Conservation (phyloP, 164 flowering plant genomes). For the Kalanchoe fedtschenkoi region DNA sequence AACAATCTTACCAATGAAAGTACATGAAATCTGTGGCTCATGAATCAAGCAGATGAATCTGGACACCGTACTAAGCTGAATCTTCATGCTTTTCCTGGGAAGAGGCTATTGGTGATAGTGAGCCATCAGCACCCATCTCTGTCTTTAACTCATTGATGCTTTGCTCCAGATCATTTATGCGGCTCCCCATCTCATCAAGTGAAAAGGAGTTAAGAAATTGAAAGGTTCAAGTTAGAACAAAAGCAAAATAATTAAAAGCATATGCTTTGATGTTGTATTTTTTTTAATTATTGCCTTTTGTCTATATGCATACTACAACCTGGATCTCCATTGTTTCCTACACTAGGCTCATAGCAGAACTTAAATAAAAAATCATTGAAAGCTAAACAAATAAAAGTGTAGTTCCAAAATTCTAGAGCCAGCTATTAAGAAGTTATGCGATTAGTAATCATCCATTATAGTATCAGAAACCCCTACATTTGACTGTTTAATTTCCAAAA, state of each 20-base stretch:
- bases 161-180: slow-evolving; percentile 76
- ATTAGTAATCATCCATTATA: background rate
- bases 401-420: background rate
- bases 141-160: slow-evolving; percentile 75
- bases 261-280: background rate
- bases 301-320: background rate
- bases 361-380: background rate
- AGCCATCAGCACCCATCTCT: slow-evolving; percentile 71
- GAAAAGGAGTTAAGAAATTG: slow-evolving; percentile 39
- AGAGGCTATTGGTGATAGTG: slow-evolving; percentile 48
- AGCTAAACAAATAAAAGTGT: background rate
- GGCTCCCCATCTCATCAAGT: slow-evolving; percentile 85
- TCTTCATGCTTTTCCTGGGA: slow-evolving; percentile 25
- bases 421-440: background rate
- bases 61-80: background rate
- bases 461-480: background rate
- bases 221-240: background rate
- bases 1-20: background rate
- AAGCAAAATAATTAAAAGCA: background rate
- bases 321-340: no score
- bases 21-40: background rate
- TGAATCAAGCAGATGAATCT: background rate
- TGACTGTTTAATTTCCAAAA: background rate
- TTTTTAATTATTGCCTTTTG: background rate
- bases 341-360: no score